Evolutionary conservation across 495 filamentous ascomycete species (phyloP), one percentile per base, ranked within the genome.

Genomic region (Umbilicaria muhlenbergii): DNA sequence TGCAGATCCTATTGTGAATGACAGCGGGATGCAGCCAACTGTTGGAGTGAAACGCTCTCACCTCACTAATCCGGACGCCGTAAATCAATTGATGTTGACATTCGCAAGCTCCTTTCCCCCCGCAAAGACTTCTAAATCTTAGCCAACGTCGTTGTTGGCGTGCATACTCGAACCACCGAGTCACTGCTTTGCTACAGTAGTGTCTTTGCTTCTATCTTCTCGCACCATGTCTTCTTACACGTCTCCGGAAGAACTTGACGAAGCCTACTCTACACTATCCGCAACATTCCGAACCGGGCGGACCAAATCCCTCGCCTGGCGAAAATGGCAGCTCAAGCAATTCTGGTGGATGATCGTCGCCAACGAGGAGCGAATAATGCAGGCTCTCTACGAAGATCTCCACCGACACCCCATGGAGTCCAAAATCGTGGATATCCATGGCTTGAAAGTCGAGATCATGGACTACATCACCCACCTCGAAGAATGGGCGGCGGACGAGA

Each of bases 311-410:
- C 52, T 61, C n/a, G 50, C 54, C 40, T 67, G 62, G 63, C 49
- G 62, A 11, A 60, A 60, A 31, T 65, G 58, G 52, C 63, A 67
- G 55, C 57, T 76, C 14, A 73, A 75, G 49, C 65, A 70, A 34
- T 40, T 72, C 11, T 66, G 56, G 56, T 67, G 60, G 62, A 53
- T 65, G 47, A 31, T 54, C 16, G 24, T 37, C 5, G 50, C 52
- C 15, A 49, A 52, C 34, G 38, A 43, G 15, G 36, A 42, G 12
- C 41, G 36, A 1, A 41, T 54, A 14, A 12, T 28, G 5, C 17
- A 38, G 15, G 52, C 42, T 3, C 39, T 54, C 0, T 13, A 46
- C 11, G 7, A 38, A n/a, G 52, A 54, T 32, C 34, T 52, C 1
- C 32, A 42, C 18, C 39, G 44, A 1, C 37, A 34, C n/a, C n/a